Evolutionary conservation across 2,329 filamentous ascomycete genomes (phyloP).

Genomic region (Colletotrichum sansevieriae): DNA sequence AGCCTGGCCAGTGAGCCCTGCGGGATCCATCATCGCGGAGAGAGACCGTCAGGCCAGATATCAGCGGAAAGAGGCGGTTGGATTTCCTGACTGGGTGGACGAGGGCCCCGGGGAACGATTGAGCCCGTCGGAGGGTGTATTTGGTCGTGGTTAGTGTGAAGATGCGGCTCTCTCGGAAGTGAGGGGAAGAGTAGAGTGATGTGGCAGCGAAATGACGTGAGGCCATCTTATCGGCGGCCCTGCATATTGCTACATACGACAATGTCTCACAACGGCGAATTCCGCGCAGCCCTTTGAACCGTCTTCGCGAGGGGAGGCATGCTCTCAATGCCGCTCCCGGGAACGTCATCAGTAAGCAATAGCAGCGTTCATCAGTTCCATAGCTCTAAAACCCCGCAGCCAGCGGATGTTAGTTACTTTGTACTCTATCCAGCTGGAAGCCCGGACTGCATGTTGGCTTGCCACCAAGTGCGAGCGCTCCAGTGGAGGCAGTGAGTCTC

Average conservation of each 20-base stretch:
- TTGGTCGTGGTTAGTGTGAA: conserved; percentile 24
- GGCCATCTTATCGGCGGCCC: conserved; percentile 35
- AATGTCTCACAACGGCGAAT: conserved; percentile 26
- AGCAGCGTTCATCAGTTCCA: not conserved
- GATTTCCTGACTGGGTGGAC: conserved; percentile 13
- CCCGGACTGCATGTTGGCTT: no score
- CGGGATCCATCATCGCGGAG: conserved; percentile 40
- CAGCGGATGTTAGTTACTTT: not conserved
- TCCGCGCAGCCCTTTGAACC: conserved; percentile 7
- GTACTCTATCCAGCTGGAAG: no score
- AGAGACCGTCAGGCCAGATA: conserved; percentile 23
- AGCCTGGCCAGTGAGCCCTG: conserved; percentile 43
- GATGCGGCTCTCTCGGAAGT: not conserved
- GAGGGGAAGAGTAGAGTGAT: conserved; percentile 28
- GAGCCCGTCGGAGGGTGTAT: not conserved
- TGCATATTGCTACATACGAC: not conserved
- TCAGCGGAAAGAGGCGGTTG: conserved; percentile 1
- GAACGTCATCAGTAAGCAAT: not conserved
- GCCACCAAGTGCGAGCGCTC: no score
- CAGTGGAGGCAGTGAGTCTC: no score
- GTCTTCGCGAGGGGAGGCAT: not conserved
- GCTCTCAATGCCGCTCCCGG: not conserved
- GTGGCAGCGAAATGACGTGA: conserved; percentile 31
- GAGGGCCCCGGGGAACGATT: not conserved
- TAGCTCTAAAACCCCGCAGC: conserved; percentile 24